Evolutionary conservation across 2,329 filamentous ascomycete species (phyloP).

Genomic region (Corinectria fuckeliana): DNA sequence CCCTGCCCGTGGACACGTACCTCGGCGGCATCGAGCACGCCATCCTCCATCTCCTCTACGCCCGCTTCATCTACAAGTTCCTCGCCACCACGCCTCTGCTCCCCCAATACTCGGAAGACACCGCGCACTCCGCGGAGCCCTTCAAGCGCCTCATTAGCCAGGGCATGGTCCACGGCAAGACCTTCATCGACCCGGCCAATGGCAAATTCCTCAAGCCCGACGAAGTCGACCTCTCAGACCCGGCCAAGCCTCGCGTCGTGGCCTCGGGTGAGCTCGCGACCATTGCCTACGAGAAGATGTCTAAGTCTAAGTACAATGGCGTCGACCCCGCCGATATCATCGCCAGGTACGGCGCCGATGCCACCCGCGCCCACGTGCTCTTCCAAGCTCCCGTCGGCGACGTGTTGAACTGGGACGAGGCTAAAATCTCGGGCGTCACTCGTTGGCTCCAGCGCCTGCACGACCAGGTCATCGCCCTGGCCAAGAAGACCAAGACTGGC

Average conservation of each 20-base stretch:
- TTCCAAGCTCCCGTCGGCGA: constrained; percentile 88
- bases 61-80: constrained; percentile 90
- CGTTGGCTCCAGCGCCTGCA: constrained; percentile 78
- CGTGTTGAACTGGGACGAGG: constrained; percentile 86
- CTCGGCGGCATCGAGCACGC: constrained; percentile 90
- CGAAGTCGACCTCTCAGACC: constrained; percentile 71
- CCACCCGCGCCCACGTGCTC: constrained; percentile 83
- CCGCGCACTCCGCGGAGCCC: constrained; percentile 65
- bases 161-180: constrained; percentile 92
- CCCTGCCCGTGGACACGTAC: constrained; percentile 84
- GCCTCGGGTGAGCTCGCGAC: constrained; percentile 64
- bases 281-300: constrained; percentile 88
- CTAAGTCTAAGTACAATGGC: constrained; percentile 92
- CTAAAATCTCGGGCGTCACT: constrained; percentile 80
- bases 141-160: constrained; percentile 86
- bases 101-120: constrained; percentile 46
- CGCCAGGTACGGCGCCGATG: constrained; percentile 78
- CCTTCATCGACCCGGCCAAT: constrained; percentile 75
- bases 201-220: constrained; percentile 79
- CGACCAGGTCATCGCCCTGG: constrained; percentile 55
- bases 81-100: constrained; percentile 64
- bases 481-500: constrained; percentile 9
- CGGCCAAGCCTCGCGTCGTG: constrained; percentile 64
- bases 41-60: constrained; percentile 87
- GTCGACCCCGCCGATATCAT: constrained; percentile 81